A percentile compares a stretch with the other conserved stretches of the same genome.
Evolutionary conservation across 2,329 filamentous ascomycete species (phyloP).

Genomic region (Penicillium sp.): DNA sequence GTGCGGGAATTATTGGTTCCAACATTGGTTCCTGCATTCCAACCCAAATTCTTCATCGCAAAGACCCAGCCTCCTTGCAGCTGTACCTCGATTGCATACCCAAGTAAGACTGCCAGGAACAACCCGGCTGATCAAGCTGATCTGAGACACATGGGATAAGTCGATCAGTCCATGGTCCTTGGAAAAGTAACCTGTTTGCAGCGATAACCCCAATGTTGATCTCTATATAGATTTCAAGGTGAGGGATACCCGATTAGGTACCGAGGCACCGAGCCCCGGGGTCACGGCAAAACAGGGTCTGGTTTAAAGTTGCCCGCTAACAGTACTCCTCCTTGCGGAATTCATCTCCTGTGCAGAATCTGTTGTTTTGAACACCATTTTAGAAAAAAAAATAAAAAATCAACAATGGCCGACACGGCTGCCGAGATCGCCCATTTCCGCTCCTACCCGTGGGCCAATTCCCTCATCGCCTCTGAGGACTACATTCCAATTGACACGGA

Average conservation of each 20-base stretch:
- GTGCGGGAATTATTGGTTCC: constrained; percentile 1
- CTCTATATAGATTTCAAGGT: neutral
- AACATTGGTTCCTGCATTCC: constrained; percentile 15
- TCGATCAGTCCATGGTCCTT: neutral
- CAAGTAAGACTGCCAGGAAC: constrained; percentile 5
- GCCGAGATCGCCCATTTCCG: constrained; percentile 27
- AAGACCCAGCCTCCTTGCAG: constrained; percentile 12
- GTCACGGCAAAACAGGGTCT: neutral
- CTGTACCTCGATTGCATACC: constrained; percentile 18
- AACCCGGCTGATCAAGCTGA: neutral
- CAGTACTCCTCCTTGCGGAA: neutral
- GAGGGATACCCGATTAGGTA: constrained; percentile 5
- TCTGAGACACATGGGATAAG: constrained; percentile 8
- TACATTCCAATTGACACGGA: constrained; percentile 42
- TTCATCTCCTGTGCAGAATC: neutral
- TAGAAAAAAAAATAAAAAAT: neutral
- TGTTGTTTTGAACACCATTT: neutral
- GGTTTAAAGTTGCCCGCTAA: neutral
- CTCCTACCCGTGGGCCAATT: constrained; percentile 30
- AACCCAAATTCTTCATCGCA: constrained; percentile 14
- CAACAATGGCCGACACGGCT: constrained; percentile 16
- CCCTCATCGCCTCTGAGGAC: constrained; percentile 33
- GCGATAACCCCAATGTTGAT: neutral
- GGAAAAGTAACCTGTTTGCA: neutral
- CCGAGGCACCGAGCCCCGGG: constrained; percentile 10